Evolutionary conservation across 306 rosid species (phyloP).

Genomic region (Cucumis hystrix): DNA sequence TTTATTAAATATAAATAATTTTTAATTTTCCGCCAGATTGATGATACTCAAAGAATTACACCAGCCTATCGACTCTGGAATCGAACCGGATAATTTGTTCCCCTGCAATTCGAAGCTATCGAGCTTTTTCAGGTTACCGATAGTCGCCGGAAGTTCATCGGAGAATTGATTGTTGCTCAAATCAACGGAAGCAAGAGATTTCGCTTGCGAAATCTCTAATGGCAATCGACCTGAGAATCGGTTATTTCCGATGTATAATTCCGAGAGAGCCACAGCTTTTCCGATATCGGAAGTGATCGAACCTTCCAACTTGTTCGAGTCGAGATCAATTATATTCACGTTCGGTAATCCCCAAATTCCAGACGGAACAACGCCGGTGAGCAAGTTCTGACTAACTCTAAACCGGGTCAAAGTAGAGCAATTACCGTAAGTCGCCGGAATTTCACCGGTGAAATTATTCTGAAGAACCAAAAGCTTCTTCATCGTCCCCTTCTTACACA

Average conservation of each 20-base stretch:
- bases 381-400: constrained; percentile 61
- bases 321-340: constrained; percentile 39
- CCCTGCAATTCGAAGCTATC: constrained; percentile 36
- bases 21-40: constrained; percentile 46
- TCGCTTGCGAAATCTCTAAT: constrained; percentile 34
- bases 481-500: constrained; percentile 68
- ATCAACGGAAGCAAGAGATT: constrained; percentile 30
- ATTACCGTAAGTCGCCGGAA: constrained; percentile 42
- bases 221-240: constrained; percentile 57
- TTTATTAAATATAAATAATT: too few relatives aligned
- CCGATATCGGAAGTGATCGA: constrained; percentile 37
- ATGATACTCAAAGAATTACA: constrained; percentile 35
- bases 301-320: constrained; percentile 42
- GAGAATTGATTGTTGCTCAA: constrained; percentile 45
- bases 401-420: constrained; percentile 42
- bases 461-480: constrained; percentile 29
- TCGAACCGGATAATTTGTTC: constrained; percentile 41
- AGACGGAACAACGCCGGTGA: constrained; percentile 51
- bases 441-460: constrained; percentile 70
- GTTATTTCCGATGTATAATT: constrained; percentile 27
- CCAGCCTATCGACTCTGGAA: constrained; percentile 50
- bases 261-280: constrained; percentile 35
- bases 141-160: constrained; percentile 35
- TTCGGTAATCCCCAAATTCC: constrained; percentile 74
- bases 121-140: constrained; percentile 49